A percentile compares a stretch with the other conserved stretches of the same genome.
These are phyloP conservation scores for Flaveria linearis DNA, from an alignment of 129 eudicot species.

Conservation along the genomic window DNA sequence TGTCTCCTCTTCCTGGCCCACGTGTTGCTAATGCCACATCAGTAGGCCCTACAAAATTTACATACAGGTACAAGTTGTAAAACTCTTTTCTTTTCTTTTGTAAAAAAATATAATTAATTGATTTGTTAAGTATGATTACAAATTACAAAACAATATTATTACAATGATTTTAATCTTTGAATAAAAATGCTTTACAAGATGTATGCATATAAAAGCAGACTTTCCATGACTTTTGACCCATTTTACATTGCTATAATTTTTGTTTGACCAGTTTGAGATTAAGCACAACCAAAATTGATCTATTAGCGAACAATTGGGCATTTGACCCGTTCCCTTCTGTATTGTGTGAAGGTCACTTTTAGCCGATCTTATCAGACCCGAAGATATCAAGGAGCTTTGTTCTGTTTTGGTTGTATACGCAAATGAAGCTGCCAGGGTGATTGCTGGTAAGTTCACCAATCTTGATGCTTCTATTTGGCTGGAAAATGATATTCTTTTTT, in stretches of 20 bases:
- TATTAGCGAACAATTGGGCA: neutral
- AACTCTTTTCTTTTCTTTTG: neutral
- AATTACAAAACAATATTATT: neutral
- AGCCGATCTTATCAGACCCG: slow-evolving; percentile 80
- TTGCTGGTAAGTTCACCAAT: slow-evolving; percentile 51
- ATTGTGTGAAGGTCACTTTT: slow-evolving; percentile 71
- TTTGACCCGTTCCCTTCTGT: neutral
- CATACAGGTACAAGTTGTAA: slow-evolving; percentile 62
- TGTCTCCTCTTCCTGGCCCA: slow-evolving; percentile 49
- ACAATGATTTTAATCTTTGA: neutral
- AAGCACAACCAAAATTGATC: neutral
- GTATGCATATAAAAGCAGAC: neutral
- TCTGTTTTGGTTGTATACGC: slow-evolving; percentile 84
- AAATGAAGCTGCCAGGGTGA: slow-evolving; percentile 73
- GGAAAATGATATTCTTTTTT: slow-evolving; percentile 12
- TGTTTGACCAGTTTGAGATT: neutral
- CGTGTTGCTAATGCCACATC: slow-evolving; percentile 53
- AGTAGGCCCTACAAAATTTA: slow-evolving; percentile 72
- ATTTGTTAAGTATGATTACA: neutral
- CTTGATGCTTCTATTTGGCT: neutral
- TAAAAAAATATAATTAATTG: neutral
- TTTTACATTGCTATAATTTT: neutral
- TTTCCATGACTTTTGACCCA: neutral
- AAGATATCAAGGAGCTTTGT: slow-evolving; percentile 85
- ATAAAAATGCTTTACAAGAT: neutral